Evolutionary conservation across 306 rosid genomes (phyloP).

Genomic region (Inga laurina): DNA sequence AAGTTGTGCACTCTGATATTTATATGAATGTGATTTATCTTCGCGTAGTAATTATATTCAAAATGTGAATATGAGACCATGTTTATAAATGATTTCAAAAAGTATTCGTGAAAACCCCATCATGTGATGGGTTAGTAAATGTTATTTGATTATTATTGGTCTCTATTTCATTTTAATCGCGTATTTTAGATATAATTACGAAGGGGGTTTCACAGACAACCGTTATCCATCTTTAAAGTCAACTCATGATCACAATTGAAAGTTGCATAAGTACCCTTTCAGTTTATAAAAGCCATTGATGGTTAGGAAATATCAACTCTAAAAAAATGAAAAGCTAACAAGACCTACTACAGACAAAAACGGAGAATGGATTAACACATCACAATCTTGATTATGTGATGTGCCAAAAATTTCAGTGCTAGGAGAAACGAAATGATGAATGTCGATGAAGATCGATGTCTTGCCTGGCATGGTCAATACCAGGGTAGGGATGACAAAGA

Average conservation of each 20-base stretch:
- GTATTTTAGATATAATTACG: no score
- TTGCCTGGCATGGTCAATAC: neutral
- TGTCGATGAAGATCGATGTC: neutral
- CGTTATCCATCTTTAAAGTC: slow-evolving; percentile 14
- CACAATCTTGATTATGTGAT: neutral
- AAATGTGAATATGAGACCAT: no score
- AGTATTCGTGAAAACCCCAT: no score
- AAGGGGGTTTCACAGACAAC: no score
- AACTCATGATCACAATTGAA: neutral
- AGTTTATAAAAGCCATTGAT: neutral
- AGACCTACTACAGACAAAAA: slow-evolving; percentile 4
- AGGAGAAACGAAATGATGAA: neutral
- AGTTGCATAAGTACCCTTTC: neutral
- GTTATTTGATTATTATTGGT: no score
- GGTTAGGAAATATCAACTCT: neutral
- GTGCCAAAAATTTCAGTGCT: neutral
- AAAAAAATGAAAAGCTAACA: neutral
- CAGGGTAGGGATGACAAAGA: neutral
- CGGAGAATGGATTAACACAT: neutral
- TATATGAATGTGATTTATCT: no score
- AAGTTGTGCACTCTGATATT: no score
- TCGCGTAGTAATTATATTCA: no score
- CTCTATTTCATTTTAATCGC: no score
- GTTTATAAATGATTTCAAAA: no score
- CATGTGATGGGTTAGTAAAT: no score